These are phyloP conservation scores for Colletotrichum sp. DNA, from an alignment of 2,329 filamentous ascomycete species.

Conservation along the genomic window DNA sequence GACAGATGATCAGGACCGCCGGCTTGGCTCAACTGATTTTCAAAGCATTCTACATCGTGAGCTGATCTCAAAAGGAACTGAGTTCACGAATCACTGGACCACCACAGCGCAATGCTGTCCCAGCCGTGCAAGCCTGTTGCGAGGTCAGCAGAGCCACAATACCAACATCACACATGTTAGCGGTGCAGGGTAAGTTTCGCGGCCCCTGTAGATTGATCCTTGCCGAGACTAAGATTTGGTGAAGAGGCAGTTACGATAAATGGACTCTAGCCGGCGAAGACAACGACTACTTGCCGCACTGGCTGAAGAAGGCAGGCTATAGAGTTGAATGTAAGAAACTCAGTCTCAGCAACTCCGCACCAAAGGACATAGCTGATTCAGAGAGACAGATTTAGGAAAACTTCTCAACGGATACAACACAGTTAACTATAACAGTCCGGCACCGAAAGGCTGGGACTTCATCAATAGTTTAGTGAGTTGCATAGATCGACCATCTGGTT, in stretches of 20 bases:
- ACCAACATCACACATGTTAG: conserved; percentile 33
- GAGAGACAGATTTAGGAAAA: conserved; percentile 32
- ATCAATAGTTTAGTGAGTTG: conserved; percentile 24
- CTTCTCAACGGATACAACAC: conserved; percentile 48
- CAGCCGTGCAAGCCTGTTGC: conserved; percentile 26
- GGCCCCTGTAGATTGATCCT: background rate
- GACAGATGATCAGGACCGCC: conserved; percentile 27
- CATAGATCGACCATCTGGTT: no score
- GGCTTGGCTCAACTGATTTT: conserved; percentile 22
- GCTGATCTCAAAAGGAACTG: conserved; percentile 26
- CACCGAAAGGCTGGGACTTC: conserved; percentile 31
- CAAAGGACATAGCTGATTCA: background rate
- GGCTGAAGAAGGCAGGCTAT: background rate
- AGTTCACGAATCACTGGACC: conserved; percentile 31
- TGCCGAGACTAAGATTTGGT: background rate
- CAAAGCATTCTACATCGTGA: conserved; percentile 24
- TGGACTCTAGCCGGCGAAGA: background rate
- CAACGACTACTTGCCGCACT: background rate
- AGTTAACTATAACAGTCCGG: conserved; percentile 42
- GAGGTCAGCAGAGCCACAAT: conserved; percentile 31
- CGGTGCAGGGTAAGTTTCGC: background rate
- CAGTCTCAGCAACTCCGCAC: background rate
- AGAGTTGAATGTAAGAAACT: background rate
- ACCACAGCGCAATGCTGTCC: conserved; percentile 33
- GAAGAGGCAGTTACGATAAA: background rate